Conservation (phyloP, 305 asterid genomes). For the Solanum hybrid region DNA sequence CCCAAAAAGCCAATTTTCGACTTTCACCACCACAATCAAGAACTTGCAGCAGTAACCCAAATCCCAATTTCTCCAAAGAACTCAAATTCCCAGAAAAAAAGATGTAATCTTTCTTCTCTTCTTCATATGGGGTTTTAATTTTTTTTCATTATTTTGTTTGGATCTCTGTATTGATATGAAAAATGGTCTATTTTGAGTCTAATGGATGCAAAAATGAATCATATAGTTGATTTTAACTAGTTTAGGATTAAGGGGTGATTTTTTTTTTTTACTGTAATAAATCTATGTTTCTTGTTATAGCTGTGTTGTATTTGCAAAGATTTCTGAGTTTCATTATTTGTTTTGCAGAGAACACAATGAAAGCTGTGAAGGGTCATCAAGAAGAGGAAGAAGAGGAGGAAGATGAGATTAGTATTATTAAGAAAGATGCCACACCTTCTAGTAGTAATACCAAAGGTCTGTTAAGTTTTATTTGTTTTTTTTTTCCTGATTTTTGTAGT, state of each 20-base stretch:
- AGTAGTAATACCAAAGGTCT: conserved; percentile 50
- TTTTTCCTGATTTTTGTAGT: not conserved
- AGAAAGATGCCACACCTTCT: conserved; percentile 42
- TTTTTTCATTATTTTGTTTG: not conserved
- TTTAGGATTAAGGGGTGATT: not conserved
- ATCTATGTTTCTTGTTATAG: not conserved
- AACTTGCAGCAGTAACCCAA: not conserved
- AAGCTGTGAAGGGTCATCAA: conserved; percentile 41
- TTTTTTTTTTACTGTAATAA: not conserved
- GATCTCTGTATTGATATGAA: not conserved
- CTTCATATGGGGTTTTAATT: not conserved
- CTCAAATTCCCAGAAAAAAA: not conserved
- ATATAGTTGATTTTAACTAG: not conserved
- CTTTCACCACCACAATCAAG: not conserved
- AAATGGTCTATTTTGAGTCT: not conserved
- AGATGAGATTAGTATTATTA: conserved; percentile 2
- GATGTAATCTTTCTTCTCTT: not conserved
- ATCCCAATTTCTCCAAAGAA: not conserved
- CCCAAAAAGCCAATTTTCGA: not conserved
- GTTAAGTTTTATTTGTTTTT: not conserved
- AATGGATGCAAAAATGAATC: not conserved
- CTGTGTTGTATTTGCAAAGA: not conserved
- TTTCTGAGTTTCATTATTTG: not conserved
- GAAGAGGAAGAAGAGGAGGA: conserved; percentile 41
- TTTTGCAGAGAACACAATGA: conserved; percentile 5